These are phyloP conservation scores for Trypethelium eluteriae DNA, from an alignment of 495 filamentous ascomycete species.

Conservation along the genomic window DNA sequence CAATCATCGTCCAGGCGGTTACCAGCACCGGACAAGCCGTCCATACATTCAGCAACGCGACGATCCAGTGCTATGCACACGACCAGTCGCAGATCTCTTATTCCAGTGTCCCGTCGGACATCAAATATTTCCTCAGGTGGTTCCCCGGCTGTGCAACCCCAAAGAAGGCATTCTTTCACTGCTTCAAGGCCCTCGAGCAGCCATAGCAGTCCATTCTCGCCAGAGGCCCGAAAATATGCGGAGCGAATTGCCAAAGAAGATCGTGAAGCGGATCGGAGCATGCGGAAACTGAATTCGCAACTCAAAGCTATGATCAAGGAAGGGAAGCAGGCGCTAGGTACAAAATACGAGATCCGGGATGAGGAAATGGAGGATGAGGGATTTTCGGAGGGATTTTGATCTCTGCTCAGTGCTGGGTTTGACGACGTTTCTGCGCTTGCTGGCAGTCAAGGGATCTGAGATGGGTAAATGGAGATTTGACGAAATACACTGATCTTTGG, in stretches of 20 bases:
- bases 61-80: conserved; percentile 12
- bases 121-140: conserved; percentile 18
- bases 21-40: conserved; percentile 13
- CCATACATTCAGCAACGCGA: not conserved
- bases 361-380: conserved; percentile 23
- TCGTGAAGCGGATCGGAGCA: conserved; percentile 66
- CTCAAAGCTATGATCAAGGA: conserved; percentile 79
- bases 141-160: not conserved
- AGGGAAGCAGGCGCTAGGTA: conserved; percentile 77
- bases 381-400: conserved; percentile 20
- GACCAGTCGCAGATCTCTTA: conserved; percentile 25
- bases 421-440: not conserved
- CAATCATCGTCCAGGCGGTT: conserved; percentile 16
- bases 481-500: not conserved
- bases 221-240: conserved; percentile 60
- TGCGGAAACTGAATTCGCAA: conserved; percentile 68
- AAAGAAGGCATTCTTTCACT: conserved; percentile 11
- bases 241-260: conserved; percentile 61
- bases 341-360: conserved; percentile 59
- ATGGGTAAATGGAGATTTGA: too few relatives aligned
- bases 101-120: conserved; percentile 33
- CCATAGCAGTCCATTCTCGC: conserved; percentile 25
- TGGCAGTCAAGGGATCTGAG: not conserved
- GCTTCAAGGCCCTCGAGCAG: conserved; percentile 5
- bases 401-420: not conserved